Base-by-base conservation (phyloP, 805 yeast genomes). In the Clavispora vitiphila region DNA sequence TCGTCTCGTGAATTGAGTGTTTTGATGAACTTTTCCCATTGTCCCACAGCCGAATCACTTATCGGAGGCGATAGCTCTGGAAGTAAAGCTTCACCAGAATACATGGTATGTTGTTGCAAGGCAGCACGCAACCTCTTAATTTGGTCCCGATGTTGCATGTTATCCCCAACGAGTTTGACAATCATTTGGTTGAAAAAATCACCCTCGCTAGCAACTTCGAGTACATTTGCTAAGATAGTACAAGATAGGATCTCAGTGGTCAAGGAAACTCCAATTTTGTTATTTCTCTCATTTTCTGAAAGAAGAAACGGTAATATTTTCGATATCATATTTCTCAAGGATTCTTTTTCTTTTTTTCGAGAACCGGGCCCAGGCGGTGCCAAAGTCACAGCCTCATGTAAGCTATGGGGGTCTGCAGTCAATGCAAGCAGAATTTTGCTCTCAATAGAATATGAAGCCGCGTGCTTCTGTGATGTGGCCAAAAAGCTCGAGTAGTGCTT, bases 161-260 rank as follows among this genome's bases (percentile, higher is more conserved):
- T 74, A 23, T 73, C 74, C 3, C 87, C 81, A 1, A 85, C 76
- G 2, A 74, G 58, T 39, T 75, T 74, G 8, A 80, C 80, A 12
- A 88, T 69, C 31, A 71, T 54, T 41, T 78, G 76, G 57, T 90
- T 90, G 77, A 83, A 84, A 45, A 78, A 83, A 56, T 88, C 95
- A 1, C 91, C 78, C 37, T 84, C 90, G 0, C 82, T 63, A 1
- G 83, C 51, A 62, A 83, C 74, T 6, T 65, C 56, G 11, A 87
- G 47, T 0, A 88, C 77, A 41, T 77, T 72, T 19, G 78, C 68
- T 10, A 68, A 45, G 1, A 70, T 54, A 1, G 74, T 68, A 35
- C 74, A 69, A 0, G 86, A 58, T 2, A 87, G 40, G 5, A 90
- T 67, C 51, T 90, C 96, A 29, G 81, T 66, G 0, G 83, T 52